Conservation (phyloP, 192 early-diverging fungal genomes). For the Tieghemiomyces parasiticus region DNA sequence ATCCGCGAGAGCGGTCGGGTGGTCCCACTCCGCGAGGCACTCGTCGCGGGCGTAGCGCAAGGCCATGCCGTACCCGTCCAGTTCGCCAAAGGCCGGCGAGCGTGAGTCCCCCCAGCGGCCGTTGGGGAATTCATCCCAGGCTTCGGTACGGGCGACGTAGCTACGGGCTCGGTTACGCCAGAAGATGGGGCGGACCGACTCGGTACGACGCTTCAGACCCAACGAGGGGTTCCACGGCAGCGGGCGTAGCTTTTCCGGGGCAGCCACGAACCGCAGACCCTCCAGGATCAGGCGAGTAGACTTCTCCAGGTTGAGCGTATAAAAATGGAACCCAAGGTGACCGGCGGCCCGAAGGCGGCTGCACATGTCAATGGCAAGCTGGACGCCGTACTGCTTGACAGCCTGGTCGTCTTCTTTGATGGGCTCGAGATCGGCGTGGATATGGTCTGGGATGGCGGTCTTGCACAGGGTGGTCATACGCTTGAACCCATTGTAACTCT, state of each 20-base stretch:
- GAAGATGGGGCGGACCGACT: constrained; percentile 96
- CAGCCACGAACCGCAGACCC: constrained; percentile 58
- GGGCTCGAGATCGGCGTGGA: constrained; percentile 73
- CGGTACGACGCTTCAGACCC: constrained; percentile 74
- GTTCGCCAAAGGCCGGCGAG: constrained; percentile 77
- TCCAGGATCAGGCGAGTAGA: constrained; percentile 80
- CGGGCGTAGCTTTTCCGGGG: constrained; percentile 43
- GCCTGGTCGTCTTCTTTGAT: constrained; percentile 99
- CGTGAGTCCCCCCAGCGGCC: constrained; percentile 96
- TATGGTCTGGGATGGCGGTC: constrained; percentile 71
- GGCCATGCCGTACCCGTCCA: constrained; percentile 68
- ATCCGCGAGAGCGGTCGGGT: constrained; percentile 47
- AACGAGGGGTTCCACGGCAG: constrained; percentile 58
- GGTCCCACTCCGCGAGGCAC: constrained; percentile 63
- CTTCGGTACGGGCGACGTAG: constrained; percentile 82
- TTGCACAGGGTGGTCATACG: constrained; percentile 79
- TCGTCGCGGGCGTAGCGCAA: constrained; percentile 57
- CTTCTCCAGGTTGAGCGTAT: constrained; percentile 88
- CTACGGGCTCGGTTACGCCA: constrained; percentile 91
- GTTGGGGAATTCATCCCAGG: constrained; percentile 98
- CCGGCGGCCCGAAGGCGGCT: constrained; percentile 51
- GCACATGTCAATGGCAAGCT: constrained; percentile 77
- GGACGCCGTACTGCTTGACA: constrained; percentile 84
- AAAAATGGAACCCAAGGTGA: constrained; percentile 86
- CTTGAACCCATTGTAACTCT: constrained; percentile 84